phyloP scores from a whole-genome alignment of 2,329 filamentous ascomycete genomes.

The Didymella pinodella region DNA sequence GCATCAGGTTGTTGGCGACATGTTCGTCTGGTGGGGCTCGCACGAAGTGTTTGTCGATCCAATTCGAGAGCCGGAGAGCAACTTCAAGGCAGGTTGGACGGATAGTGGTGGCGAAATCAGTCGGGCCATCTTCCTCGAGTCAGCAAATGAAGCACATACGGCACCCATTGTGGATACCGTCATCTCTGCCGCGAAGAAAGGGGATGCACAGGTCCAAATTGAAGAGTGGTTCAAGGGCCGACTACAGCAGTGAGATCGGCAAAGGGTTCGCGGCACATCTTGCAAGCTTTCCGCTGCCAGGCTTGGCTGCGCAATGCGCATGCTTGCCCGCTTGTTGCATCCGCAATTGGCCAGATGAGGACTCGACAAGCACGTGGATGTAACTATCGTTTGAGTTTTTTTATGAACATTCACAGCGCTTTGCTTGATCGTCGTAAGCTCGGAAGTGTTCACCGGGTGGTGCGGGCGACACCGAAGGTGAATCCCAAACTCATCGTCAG shows the following conservation, averaged over 20 bases:
- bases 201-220: constrained; percentile 22
- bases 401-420: neutral
- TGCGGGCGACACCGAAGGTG: neutral
- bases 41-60: constrained; percentile 27
- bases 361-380: neutral
- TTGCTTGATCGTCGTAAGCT: neutral
- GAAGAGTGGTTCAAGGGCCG: constrained; percentile 26
- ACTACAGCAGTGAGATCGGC: constrained; percentile 17
- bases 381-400: no score
- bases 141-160: constrained; percentile 28
- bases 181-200: constrained; percentile 17
- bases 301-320: constrained; percentile 2
- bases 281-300: constrained; percentile 15
- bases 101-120: constrained; percentile 25
- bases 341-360: neutral
- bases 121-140: constrained; percentile 23
- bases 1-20: constrained; percentile 19
- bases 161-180: constrained; percentile 31
- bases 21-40: constrained; percentile 22
- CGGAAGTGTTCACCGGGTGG: neutral
- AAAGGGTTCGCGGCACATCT: constrained; percentile 5
- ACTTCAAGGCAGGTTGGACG: constrained; percentile 27
- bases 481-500: neutral
- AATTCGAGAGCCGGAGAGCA: constrained; percentile 19
- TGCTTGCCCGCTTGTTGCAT: constrained; percentile 10